phyloP scores from a whole-genome alignment of 2,329 filamentous ascomycete species.

The Pseudonectria foliicola region DNA sequence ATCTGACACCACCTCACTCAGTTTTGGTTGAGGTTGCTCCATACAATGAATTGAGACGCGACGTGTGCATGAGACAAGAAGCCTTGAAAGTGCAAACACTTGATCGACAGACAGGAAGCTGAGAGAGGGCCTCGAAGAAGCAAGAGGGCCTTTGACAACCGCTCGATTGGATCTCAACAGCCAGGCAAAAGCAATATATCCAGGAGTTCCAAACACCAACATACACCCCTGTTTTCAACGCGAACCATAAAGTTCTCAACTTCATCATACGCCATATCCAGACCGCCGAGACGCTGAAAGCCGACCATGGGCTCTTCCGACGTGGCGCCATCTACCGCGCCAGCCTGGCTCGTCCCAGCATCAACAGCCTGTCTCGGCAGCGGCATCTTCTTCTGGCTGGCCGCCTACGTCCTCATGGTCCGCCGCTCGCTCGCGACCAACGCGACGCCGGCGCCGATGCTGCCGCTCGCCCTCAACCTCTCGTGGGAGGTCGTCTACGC shows the following conservation, averaged over 20 bases:
- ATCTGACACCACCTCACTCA: too few species aligned
- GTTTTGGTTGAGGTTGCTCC: too few species aligned
- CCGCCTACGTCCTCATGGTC: constrained; percentile 40
- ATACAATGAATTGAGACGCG: too few species aligned
- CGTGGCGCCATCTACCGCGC: constrained; percentile 28
- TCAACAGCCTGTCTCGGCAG: constrained; percentile 27
- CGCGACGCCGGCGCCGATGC: constrained; percentile 42
- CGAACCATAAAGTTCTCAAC: not conserved
- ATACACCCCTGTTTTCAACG: not conserved
- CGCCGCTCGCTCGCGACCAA: constrained; percentile 37
- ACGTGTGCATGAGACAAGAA: too few species aligned
- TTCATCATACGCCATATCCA: not conserved
- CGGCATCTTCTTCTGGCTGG: constrained; percentile 34
- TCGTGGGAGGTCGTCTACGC: constrained; percentile 46
- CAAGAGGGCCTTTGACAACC: too few species aligned
- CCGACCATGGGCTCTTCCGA: constrained; percentile 32
- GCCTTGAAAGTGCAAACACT: too few species aligned
- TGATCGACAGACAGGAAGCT: too few species aligned
- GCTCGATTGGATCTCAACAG: too few species aligned
- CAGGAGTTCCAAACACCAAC: too few species aligned
- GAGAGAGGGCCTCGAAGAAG: too few species aligned
- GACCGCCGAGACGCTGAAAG: not conserved
- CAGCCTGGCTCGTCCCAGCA: constrained; percentile 31
- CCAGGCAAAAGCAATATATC: too few species aligned
- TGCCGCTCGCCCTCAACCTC: constrained; percentile 42